Conservation (phyloP, 1,284 basidiomycete species). For the Pascua sp. region DNA sequence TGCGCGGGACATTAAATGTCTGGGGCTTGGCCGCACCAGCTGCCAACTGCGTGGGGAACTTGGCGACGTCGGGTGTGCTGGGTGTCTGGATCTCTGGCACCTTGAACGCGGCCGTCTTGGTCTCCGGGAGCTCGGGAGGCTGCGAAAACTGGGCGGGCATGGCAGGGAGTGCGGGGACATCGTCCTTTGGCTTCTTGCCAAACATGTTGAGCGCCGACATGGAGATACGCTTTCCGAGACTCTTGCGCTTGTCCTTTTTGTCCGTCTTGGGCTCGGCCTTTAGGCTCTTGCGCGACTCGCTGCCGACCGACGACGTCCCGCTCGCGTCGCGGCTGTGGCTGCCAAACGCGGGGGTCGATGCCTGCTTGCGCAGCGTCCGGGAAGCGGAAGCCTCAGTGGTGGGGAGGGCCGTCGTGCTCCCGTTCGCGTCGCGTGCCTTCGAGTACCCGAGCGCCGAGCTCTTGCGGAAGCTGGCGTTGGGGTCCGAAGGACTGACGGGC, state of each 20-base stretch:
- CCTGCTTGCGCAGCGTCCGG: too few relatives aligned
- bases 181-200: constrained; percentile 10
- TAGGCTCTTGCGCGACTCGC: neutral
- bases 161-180: constrained; percentile 8
- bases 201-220: constrained; percentile 4
- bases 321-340: neutral
- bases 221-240: constrained; percentile 14
- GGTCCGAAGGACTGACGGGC: too few relatives aligned
- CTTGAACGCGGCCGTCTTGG: neutral
- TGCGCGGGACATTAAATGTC: too few relatives aligned
- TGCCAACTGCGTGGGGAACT: neutral
- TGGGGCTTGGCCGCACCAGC: neutral
- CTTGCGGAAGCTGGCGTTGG: too few relatives aligned
- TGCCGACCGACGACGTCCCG: neutral
- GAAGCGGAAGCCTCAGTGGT: too few relatives aligned
- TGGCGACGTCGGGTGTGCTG: neutral
- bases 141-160: neutral
- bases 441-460: too few relatives aligned
- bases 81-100: neutral
- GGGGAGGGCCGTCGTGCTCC: too few relatives aligned
- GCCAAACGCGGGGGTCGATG: too few relatives aligned
- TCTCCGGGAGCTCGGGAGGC: too few relatives aligned
- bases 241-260: constrained; percentile 1
- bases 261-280: neutral
- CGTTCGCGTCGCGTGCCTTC: too few relatives aligned